Percentiles rank a stretch among this genome's conserved stretches.
phyloP scores from a whole-genome alignment of 306 rosid genomes.

The Cucurbita ficifolia region DNA sequence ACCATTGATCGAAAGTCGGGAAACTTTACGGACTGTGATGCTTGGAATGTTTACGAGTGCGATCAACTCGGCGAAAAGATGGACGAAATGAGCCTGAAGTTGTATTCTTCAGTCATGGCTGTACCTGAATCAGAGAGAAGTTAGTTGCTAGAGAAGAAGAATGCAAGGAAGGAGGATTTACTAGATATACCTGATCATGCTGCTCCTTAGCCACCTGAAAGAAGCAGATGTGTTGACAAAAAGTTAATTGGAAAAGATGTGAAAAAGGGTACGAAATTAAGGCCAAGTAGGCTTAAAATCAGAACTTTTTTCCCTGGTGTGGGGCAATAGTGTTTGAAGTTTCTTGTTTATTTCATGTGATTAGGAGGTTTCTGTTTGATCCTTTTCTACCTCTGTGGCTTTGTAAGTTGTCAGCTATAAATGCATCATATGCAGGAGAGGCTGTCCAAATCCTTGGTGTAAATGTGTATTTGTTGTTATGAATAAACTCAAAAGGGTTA shows the following conservation, averaged over 20 bases:
- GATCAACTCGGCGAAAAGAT: slow-evolving; percentile 61
- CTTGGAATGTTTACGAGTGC: slow-evolving; percentile 59
- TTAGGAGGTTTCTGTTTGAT: not conserved
- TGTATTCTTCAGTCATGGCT: slow-evolving; percentile 35
- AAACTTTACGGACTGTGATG: slow-evolving; percentile 35
- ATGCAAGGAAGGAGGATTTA: no score
- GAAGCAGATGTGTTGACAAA: no score
- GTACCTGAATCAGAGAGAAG: no score
- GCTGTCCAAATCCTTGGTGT: not conserved
- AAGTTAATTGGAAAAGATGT: no score
- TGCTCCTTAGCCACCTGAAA: no score
- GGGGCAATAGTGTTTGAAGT: not conserved
- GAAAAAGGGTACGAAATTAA: not conserved
- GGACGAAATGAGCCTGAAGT: slow-evolving; percentile 54
- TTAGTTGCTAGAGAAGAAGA: no score
- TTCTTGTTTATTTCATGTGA: not conserved
- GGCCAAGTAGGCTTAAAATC: not conserved
- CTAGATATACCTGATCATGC: no score
- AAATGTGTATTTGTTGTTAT: not conserved
- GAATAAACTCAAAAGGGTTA: not conserved
- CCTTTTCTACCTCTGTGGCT: not conserved
- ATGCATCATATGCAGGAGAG: not conserved
- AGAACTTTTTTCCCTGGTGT: not conserved
- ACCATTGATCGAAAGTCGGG: slow-evolving; percentile 68
- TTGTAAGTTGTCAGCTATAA: not conserved